These are phyloP conservation scores for Pouteria glomerata DNA, from an alignment of 148 eudicot genomes.

Conservation along the genomic window DNA sequence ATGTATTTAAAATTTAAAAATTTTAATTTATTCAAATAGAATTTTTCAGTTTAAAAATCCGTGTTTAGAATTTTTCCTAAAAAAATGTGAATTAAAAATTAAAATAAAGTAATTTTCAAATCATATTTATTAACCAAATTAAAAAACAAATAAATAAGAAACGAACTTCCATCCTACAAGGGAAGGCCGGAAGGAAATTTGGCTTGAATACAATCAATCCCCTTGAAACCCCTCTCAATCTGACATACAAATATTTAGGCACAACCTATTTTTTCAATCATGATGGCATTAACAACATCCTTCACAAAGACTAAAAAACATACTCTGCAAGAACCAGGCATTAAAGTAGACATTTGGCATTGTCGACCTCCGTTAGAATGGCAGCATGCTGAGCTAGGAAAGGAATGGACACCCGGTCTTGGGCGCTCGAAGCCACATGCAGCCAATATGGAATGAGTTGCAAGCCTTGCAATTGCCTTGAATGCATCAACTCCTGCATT, in stretches of 20 bases:
- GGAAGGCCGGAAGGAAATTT: too few relatives aligned
- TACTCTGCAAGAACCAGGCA: conserved; percentile 66
- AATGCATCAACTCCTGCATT: conserved; percentile 53
- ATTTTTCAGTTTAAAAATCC: too few relatives aligned
- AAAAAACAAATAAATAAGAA: too few relatives aligned
- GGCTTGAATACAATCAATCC: too few relatives aligned
- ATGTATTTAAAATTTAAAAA: too few relatives aligned
- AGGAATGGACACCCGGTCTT: conserved; percentile 28
- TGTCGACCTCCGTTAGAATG: conserved; percentile 37
- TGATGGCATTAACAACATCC: conserved; percentile 50
- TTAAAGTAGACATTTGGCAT: conserved; percentile 36
- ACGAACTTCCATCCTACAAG: too few relatives aligned
- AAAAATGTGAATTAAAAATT: too few relatives aligned
- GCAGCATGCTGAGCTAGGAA: conserved; percentile 35
- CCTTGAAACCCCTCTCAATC: too few relatives aligned
- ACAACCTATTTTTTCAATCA: conserved; percentile 32
- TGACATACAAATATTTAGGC: neutral
- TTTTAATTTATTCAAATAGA: too few relatives aligned
- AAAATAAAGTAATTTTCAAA: too few relatives aligned
- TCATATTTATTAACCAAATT: too few relatives aligned
- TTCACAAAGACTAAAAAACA: conserved; percentile 69
- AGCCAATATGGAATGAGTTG: conserved; percentile 72
- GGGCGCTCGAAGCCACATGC: conserved; percentile 70
- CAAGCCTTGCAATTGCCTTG: conserved; percentile 78
- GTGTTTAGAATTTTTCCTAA: too few relatives aligned